Conservation (phyloP, 257 asterid genomes). For the Anisodus tanguticus region DNA sequence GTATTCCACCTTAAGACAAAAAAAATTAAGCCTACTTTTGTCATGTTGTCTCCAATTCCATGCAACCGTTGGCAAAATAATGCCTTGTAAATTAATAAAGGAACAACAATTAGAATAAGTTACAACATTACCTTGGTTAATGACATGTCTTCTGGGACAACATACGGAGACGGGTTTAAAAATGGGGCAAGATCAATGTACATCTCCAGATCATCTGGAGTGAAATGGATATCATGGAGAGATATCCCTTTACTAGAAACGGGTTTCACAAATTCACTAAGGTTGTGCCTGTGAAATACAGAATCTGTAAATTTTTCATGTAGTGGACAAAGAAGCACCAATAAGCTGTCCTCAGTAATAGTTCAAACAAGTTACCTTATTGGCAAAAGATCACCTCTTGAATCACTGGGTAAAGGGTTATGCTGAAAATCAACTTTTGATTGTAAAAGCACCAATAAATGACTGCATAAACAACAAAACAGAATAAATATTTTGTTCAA, state of each 20-base stretch:
- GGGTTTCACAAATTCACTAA: slow-evolving; percentile 90
- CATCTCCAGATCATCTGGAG: slow-evolving; percentile 92
- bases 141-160: slow-evolving; percentile 98
- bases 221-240: slow-evolving; percentile 76
- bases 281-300: slow-evolving; percentile 77
- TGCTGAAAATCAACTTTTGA: slow-evolving; percentile 96
- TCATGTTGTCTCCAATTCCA: slow-evolving; percentile 5
- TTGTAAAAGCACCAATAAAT: slow-evolving; percentile 90
- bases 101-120: background rate
- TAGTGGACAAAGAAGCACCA: slow-evolving; percentile 1
- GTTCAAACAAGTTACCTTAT: slow-evolving; percentile 58
- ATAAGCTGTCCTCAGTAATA: background rate
- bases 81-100: slow-evolving; percentile 18
- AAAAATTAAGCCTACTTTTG: background rate
- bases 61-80: background rate
- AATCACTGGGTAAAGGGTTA: slow-evolving; percentile 79
- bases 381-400: slow-evolving; percentile 75
- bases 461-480: slow-evolving; percentile 60
- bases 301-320: slow-evolving; percentile 24
- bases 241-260: slow-evolving; percentile 87
- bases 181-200: slow-evolving; percentile 94
- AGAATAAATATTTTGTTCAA: background rate
- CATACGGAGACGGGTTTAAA: slow-evolving; percentile 89
- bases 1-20: background rate
- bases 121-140: slow-evolving; percentile 72